Conservation (phyloP, 2,329 filamentous ascomycete genomes). For the Ceratocystis harringtonii region DNA sequence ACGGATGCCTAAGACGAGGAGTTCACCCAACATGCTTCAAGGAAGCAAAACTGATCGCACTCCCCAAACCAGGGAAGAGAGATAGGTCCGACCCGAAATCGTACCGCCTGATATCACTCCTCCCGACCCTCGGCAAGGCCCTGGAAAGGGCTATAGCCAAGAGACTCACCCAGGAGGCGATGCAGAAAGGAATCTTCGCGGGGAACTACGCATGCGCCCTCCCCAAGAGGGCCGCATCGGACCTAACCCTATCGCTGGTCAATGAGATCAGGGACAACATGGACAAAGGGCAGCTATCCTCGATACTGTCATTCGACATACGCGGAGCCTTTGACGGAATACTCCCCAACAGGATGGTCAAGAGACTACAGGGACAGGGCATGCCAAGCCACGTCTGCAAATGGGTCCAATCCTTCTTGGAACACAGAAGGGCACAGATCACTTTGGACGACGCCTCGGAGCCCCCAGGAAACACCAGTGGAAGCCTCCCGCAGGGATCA, state of each 20-base stretch:
- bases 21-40: not conserved
- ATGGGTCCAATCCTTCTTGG: conserved; percentile 19
- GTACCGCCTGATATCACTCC: conserved; percentile 22
- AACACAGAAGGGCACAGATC: conserved; percentile 15
- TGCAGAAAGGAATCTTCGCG: conserved; percentile 19
- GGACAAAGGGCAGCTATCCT: not conserved
- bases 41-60: not conserved
- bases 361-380: conserved; percentile 17
- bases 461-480: not conserved
- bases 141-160: conserved; percentile 21
- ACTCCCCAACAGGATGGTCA: conserved; percentile 18
- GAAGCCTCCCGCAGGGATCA: conserved; percentile 4
- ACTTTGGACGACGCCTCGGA: not conserved
- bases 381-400: conserved; percentile 16
- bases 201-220: conserved; percentile 20
- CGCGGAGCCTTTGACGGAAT: conserved; percentile 19
- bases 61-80: conserved; percentile 16
- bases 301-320: conserved; percentile 14
- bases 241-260: conserved; percentile 19
- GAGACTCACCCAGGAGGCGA: conserved; percentile 18
- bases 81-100: conserved; percentile 18
- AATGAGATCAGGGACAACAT: not conserved
- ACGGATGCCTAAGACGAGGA: not conserved
- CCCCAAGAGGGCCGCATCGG: conserved; percentile 18
- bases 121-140: conserved; percentile 21